These are phyloP conservation scores for Saccharomycopsis crataegensis DNA, from an alignment of 1,139 yeast species.

Conservation along the genomic window DNA sequence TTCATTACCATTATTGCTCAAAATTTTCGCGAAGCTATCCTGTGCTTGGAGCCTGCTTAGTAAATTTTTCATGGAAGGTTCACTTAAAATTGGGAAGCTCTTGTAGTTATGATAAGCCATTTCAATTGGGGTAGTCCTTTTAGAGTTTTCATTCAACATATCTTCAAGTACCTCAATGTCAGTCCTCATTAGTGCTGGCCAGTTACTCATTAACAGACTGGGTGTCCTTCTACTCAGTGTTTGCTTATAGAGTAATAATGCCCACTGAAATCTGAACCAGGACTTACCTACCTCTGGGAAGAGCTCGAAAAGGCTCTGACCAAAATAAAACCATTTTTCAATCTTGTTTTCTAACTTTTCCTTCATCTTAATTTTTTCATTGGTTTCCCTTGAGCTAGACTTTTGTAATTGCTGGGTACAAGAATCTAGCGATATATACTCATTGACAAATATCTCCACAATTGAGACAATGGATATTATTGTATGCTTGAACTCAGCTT, in stretches of 20 bases:
- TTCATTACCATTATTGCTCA: conserved; percentile 30
- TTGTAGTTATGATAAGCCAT: conserved; percentile 35
- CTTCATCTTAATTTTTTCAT: conserved; percentile 20
- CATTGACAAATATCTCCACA: conserved; percentile 45
- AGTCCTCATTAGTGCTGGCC: background rate
- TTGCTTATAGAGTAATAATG: conserved; percentile 32
- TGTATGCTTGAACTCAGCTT: no score
- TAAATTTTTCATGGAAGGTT: conserved; percentile 48
- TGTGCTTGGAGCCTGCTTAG: conserved; percentile 61
- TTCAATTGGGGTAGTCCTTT: background rate
- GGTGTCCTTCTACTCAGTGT: conserved; percentile 16
- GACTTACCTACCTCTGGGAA: background rate
- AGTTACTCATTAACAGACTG: background rate
- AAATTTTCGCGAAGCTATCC: conserved; percentile 56
- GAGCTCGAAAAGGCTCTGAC: background rate
- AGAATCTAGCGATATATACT: conserved; percentile 25
- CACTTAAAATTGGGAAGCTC: conserved; percentile 52
- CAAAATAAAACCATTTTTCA: conserved; percentile 22
- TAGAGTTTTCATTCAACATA: background rate
- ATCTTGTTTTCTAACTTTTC: conserved; percentile 28
- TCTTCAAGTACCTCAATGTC: background rate
- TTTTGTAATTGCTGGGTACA: conserved; percentile 11
- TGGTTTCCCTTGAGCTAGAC: conserved; percentile 17
- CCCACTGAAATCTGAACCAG: conserved; percentile 35
- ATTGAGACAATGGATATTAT: conserved; percentile 33